These are phyloP conservation scores for Trypanosoma melophagium DNA, from an alignment of 208 protist genomes.

Conservation along the genomic window DNA sequence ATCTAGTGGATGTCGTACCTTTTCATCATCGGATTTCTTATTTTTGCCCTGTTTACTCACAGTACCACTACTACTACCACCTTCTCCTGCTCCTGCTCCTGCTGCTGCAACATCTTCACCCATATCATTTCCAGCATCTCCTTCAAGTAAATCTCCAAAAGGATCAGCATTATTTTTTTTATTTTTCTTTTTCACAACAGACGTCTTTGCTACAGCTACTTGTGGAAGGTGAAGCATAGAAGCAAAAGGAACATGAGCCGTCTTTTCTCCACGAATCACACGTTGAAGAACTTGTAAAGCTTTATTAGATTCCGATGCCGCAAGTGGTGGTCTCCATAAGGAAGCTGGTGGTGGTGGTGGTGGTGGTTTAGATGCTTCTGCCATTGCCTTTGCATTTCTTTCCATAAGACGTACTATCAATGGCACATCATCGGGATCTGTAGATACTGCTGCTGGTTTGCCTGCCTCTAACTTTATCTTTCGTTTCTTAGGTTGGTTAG, in stretches of 20 bases:
- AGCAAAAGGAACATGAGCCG: slow-evolving; percentile 38
- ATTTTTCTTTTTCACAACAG: slow-evolving; percentile 18
- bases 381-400: neutral
- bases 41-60: slow-evolving; percentile 14
- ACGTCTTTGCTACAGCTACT: slow-evolving; percentile 4
- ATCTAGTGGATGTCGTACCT: slow-evolving; percentile 43
- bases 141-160: neutral
- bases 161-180: slow-evolving; percentile 2
- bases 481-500: neutral
- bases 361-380: neutral
- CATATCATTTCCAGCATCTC: neutral
- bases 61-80: neutral
- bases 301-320: slow-evolving; percentile 38
- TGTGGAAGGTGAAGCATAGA: slow-evolving; percentile 38
- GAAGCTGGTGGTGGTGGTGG: slow-evolving; percentile 8
- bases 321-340: slow-evolving; percentile 48
- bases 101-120: neutral
- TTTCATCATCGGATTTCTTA: slow-evolving; percentile 9
- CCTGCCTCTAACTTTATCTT: neutral
- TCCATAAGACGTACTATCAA: slow-evolving; percentile 10
- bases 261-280: slow-evolving; percentile 32
- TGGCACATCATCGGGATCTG: slow-evolving; percentile 20
- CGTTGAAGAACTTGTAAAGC: slow-evolving; percentile 44
- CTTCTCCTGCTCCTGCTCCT: neutral
- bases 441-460: neutral